Conservation (phyloP, 2,329 filamentous ascomycete genomes). For the Albophoma yamanashiensis region DNA sequence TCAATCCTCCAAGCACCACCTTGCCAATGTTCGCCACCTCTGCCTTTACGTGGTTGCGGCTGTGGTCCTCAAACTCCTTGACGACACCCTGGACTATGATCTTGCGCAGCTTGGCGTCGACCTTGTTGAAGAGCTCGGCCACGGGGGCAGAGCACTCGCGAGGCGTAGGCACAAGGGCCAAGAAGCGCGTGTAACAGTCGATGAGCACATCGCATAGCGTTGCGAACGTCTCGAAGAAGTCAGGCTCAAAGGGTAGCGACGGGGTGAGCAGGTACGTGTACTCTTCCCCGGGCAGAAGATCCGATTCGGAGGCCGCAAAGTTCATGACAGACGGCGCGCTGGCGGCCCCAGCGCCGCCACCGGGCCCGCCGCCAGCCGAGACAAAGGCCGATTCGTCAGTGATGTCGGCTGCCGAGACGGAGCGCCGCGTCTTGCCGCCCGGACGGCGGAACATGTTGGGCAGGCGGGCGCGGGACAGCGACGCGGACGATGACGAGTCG, state of each 20-base stretch:
- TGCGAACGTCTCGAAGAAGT: constrained; percentile 94
- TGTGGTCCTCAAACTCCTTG: constrained; percentile 87
- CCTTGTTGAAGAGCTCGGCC: constrained; percentile 81
- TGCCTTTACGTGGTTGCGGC: constrained; percentile 60
- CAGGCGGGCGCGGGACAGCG: constrained; percentile 66
- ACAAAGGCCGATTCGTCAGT: constrained; percentile 17
- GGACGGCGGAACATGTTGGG: constrained; percentile 73
- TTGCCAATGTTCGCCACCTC: constrained; percentile 82
- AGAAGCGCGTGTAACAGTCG: constrained; percentile 75
- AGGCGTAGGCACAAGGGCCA: constrained; percentile 65
- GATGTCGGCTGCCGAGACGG: constrained; percentile 36
- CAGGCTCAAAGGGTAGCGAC: constrained; percentile 84
- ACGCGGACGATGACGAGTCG: constrained; percentile 47
- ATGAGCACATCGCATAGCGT: constrained; percentile 93
- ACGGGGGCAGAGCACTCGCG: constrained; percentile 59
- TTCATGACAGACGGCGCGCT: constrained; percentile 35
- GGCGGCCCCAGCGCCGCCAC: constrained; percentile 11
- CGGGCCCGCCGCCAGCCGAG: constrained; percentile 5
- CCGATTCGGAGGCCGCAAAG: constrained; percentile 49
- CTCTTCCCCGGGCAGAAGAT: constrained; percentile 71
- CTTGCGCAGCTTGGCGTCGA: constrained; percentile 76
- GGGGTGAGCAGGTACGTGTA: constrained; percentile 88
- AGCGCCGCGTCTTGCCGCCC: constrained; percentile 45
- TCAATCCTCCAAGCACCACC: constrained; percentile 78
- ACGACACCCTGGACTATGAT: constrained; percentile 79